Conservation (phyloP, 1,139 yeast genomes). For the Kurtzmaniella quercitrusa region DNA sequence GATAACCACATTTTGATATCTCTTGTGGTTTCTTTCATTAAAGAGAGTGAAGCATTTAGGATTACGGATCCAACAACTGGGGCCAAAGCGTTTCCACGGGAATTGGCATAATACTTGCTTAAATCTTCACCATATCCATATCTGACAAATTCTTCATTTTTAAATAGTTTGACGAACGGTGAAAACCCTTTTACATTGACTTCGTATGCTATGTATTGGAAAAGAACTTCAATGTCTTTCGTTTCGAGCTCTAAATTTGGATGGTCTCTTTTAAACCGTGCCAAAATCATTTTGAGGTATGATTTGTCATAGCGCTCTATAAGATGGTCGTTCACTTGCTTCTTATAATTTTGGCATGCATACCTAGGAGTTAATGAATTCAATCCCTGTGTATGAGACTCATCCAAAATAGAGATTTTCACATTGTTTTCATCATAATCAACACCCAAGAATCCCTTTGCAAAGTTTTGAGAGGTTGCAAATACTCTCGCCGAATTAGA, state of each 20-base stretch:
- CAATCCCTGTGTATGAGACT: conserved; percentile 8
- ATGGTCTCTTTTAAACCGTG: conserved; percentile 32
- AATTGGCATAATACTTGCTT: conserved; percentile 41
- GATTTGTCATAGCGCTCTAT: conserved; percentile 14
- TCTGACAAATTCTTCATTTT: conserved; percentile 43
- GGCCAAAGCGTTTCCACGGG: conserved; percentile 47
- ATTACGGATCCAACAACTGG: conserved; percentile 43
- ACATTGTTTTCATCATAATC: conserved; percentile 18
- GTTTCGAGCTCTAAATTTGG: conserved; percentile 38
- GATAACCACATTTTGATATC: conserved; percentile 39
- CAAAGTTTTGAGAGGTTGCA: conserved; percentile 15
- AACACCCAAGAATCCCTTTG: conserved; percentile 24
- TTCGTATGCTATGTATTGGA: conserved; percentile 53
- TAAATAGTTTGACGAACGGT: conserved; percentile 47
- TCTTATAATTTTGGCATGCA: conserved; percentile 24
- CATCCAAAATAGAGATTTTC: conserved; percentile 1
- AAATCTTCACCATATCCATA: conserved; percentile 44
- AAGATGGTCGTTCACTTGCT: conserved; percentile 14
- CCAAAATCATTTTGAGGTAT: conserved; percentile 29
- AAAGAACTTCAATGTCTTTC: conserved; percentile 36
- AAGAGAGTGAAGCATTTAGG: conserved; percentile 44
- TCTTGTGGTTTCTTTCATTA: conserved; percentile 28
- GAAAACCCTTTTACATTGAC: conserved; percentile 47
- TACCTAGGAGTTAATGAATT: conserved; percentile 18
- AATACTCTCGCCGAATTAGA: conserved; percentile 15